Evolutionary conservation across 768 basidiomycete genomes (phyloP), one percentile per base, ranked within the genome.

Genomic region (Hemileccinum rubropunctum): DNA sequence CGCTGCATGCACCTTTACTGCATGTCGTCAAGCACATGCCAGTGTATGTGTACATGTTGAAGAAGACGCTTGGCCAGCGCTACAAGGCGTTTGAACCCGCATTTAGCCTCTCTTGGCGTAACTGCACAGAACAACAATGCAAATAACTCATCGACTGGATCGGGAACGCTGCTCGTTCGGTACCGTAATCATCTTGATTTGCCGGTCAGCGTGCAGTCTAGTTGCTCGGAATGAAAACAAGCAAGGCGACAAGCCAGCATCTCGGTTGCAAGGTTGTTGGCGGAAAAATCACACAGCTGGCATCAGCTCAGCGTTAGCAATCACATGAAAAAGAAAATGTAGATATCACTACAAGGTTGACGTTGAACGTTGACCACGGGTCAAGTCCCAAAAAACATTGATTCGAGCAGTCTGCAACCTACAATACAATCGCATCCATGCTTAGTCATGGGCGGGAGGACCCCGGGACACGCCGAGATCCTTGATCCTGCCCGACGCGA

Each of bases 1-100:
- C 54, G 95, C 95, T 26, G 95, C 95, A 1, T 98, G 95, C 71
- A 95, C 98, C 64, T 97, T 98, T 69, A 95, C 97, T 60, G 95
- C 95, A 0, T 97, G 94, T 67, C 80, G 95, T 33, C 91, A 95
- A 69, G 94, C 90, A 7, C 88, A 94, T 95, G 56, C 92, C 93
- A 8, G n/a, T n/a, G n/a, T n/a, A n/a, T n/a, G n/a, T n/a, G n/a
- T 85, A 89, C 59, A 95, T 98, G 52, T 86, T 90, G 63, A 98
- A 98, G 76, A 97, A 98, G 76, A 80, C 85, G 32, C 80, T 95
- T 26, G 91, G 91, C n/a, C 91, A 94, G 70, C 95, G 91, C 58
- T 91, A 91, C 75, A 91, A 88, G 66, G 84, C 87, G 12, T 77
- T 93, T 48, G 91, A 94, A 63, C 83, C 88, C 61, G 88, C 90